These are phyloP conservation scores for Beta corolliflora DNA, from an alignment of 179 eudicot species.

Conservation along the genomic window DNA sequence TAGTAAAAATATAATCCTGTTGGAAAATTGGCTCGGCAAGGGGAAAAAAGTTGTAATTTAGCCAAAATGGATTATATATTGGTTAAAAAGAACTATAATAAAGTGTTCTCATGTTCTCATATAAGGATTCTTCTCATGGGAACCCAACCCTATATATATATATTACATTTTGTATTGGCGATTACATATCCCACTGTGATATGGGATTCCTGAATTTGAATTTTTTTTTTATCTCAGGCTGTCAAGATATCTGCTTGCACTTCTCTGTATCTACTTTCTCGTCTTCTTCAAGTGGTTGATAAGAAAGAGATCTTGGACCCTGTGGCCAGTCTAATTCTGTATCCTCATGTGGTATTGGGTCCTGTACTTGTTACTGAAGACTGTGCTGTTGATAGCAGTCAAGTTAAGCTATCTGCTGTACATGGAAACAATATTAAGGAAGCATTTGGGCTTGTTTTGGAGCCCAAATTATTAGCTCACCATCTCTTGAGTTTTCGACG, in stretches of 20 bases:
- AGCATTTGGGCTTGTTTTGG: conserved; percentile 29
- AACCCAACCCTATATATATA: no score
- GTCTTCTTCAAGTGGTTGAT: conserved; percentile 55
- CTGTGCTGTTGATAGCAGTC: conserved; percentile 20
- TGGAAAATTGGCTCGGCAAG: no score
- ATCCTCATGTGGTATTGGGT: conserved; percentile 35
- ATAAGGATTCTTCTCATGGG: no score
- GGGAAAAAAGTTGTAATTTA: no score
- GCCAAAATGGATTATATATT: no score
- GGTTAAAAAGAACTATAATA: no score
- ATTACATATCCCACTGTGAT: neutral
- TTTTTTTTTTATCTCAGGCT: conserved; percentile 39
- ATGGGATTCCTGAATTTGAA: neutral
- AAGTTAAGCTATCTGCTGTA: conserved; percentile 25
- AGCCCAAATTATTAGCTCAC: conserved; percentile 31
- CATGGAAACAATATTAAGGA: conserved; percentile 27
- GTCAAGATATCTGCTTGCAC: conserved; percentile 40
- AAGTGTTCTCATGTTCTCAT: no score
- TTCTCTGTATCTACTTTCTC: conserved; percentile 43
- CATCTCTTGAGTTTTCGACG: conserved; percentile 17
- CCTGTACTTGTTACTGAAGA: conserved; percentile 22
- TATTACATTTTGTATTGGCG: neutral
- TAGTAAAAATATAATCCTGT: no score
- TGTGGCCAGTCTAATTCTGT: conserved; percentile 53
- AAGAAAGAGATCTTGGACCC: conserved; percentile 43